Evolutionary conservation across 1,139 yeast species (phyloP), one percentile per base, ranked within the genome.

Genomic region (Kodamaea ohmeri): DNA sequence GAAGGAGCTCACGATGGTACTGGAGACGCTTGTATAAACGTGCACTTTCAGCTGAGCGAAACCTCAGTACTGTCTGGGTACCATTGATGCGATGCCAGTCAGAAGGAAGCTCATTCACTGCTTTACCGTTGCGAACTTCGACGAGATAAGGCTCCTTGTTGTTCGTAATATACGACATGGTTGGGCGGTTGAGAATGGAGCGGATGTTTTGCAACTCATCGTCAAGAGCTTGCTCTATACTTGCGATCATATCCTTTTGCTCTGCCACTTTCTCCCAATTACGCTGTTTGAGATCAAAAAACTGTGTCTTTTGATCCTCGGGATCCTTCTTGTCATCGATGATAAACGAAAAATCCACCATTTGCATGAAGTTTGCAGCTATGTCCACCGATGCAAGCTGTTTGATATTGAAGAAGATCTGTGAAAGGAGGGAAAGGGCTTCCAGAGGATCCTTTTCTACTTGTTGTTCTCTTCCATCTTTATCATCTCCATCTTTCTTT

Each of bases 31-130:
- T 78, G 37, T 80, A 71, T 26, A 85, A 63, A 13, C 64, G 61
- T 1, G 66, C 52, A 1, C 79, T 69, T 29, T 60, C 64, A 0
- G 94, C 87, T 0, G 95, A 71, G 42, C 92, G 67, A 56, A 79
- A 90, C 41, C 97, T 65, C 2, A 88, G 76, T 2, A 86, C 80
- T 2, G 78, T 61, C 43, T 79, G 78, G 0, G 96, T 87, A 6
- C 84, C 82, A 49, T 77, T 83, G 26, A 84, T 75, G 48, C 86
- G 80, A 8, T 82, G 63, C 95, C 97, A 92, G 41, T 77, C 78
- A 1, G 62, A 48, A 0, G 97, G 97, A 1, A 89, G 60, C 2
- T 63, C 60, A 36, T 73, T 75, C 4, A 75, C 68, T 35, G 76
- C 57, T 35, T 62, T 77, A 1, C 76, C 66, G 46, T 81, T 80